Percentiles rank a stretch among this genome's conserved stretches.
Evolutionary conservation across 192 early-diverging fungal genomes (phyloP).

Genomic region (Lunasporangiospora selenospora): DNA sequence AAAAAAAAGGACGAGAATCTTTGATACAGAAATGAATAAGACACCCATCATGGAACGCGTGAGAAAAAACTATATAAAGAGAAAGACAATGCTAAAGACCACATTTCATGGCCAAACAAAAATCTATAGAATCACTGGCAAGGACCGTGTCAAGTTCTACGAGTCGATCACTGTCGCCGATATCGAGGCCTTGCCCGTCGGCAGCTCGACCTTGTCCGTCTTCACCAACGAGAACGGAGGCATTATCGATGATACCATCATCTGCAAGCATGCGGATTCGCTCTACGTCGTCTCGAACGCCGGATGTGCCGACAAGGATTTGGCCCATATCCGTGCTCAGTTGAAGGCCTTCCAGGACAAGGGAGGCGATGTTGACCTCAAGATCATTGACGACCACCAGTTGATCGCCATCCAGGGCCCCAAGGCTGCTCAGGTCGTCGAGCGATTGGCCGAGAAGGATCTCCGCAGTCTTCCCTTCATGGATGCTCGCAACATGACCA

Average conservation of each 20-base stretch:
- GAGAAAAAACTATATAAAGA: not conserved
- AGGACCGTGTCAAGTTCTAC: conserved; percentile 87
- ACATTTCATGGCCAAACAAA: not conserved
- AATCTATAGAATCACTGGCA: conserved; percentile 73
- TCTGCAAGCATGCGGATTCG: conserved; percentile 83
- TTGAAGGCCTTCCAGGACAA: conserved; percentile 81
- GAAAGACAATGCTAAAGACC: not conserved
- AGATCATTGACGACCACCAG: conserved; percentile 85
- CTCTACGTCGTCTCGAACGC: conserved; percentile 97
- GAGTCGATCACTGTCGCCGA: conserved; percentile 92
- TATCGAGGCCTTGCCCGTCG: conserved; percentile 77
- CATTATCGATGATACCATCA: conserved; percentile 98
- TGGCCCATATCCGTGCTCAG: conserved; percentile 84
- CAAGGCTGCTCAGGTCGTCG: conserved; percentile 74
- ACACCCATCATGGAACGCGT: not conserved
- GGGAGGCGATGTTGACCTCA: conserved; percentile 90
- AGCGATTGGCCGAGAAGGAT: conserved; percentile 59
- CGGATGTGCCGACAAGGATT: conserved; percentile 96
- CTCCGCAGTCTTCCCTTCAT: conserved; percentile 89
- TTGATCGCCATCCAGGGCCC: conserved; percentile 96
- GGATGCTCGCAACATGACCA: conserved; percentile 73
- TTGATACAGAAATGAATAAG: not conserved
- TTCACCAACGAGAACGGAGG: conserved; percentile 97
- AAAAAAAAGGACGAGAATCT: not conserved
- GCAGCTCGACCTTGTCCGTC: conserved; percentile 85